A percentile compares a stretch with the other conserved stretches of the same genome.
phyloP scores from a whole-genome alignment of 345 rosid species.

The Arabidopsis arenosa region DNA sequence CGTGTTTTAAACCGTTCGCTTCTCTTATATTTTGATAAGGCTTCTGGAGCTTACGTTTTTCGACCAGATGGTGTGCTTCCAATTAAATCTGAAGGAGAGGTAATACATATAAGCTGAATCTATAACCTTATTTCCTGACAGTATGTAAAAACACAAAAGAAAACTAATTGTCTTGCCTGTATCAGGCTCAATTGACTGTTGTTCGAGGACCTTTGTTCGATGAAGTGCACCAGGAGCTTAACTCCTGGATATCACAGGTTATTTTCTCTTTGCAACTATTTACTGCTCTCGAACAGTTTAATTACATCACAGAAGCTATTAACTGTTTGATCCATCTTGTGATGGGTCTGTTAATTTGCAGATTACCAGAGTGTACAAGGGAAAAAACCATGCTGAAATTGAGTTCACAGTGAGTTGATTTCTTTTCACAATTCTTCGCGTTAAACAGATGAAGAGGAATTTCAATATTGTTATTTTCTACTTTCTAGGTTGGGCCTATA shows the following conservation, averaged over 20 bases:
- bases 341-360: conserved; percentile 39
- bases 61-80: conserved; percentile 73
- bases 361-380: conserved; percentile 88
- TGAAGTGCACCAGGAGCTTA: conserved; percentile 79
- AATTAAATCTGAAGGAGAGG: conserved; percentile 61
- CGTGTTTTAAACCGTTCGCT: background rate
- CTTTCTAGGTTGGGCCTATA: conserved; percentile 83
- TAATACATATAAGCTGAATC: conserved; percentile 39
- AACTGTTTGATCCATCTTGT: conserved; percentile 28
- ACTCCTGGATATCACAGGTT: conserved; percentile 93
- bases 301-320: background rate
- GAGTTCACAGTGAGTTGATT: conserved; percentile 82
- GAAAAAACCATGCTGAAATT: conserved; percentile 84
- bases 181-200: conserved; percentile 64
- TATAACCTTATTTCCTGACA: conserved; percentile 23
- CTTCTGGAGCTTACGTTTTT: conserved; percentile 94
- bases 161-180: conserved; percentile 38
- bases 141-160: conserved; percentile 24
- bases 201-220: conserved; percentile 81
- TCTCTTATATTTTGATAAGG: conserved; percentile 52
- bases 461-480: conserved; percentile 31
- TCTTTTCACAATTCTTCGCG: conserved; percentile 16
- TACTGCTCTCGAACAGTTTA: conserved; percentile 1
- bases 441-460: conserved; percentile 14
- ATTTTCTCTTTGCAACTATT: conserved; percentile 22